Evolutionary conservation across 176 grass and related monocot genomes (phyloP).

Genomic region (Carex myosuroides): DNA sequence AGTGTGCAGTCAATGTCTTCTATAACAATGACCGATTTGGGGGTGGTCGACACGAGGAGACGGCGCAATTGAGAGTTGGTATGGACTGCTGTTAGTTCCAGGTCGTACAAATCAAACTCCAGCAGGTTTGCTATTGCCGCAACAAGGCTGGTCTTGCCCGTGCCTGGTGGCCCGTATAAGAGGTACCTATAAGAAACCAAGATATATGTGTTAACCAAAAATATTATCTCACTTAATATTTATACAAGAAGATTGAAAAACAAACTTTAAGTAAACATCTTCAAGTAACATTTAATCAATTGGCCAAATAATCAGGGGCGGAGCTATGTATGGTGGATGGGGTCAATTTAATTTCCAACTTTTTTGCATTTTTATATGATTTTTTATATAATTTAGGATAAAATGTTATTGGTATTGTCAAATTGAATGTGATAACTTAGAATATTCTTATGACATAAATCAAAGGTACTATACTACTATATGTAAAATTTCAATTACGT

Average conservation of each 20-base stretch:
- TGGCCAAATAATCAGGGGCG: too few species aligned
- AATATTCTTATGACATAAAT: neutral
- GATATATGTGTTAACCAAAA: slow-evolving; percentile 4
- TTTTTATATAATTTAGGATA: too few species aligned
- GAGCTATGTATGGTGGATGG: too few species aligned
- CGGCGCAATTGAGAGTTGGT: slow-evolving; percentile 59
- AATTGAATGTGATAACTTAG: neutral
- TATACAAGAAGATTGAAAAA: neutral
- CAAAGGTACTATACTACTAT: neutral
- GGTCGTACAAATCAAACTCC: slow-evolving; percentile 84
- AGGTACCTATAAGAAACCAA: slow-evolving; percentile 32
- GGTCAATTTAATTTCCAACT: too few species aligned
- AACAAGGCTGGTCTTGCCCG: slow-evolving; percentile 82
- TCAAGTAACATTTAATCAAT: neutral
- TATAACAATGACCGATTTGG: slow-evolving; percentile 68
- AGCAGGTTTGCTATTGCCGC: slow-evolving; percentile 83
- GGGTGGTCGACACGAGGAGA: slow-evolving; percentile 55
- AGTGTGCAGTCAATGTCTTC: slow-evolving; percentile 81
- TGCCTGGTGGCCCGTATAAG: slow-evolving; percentile 64
- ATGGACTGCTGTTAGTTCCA: slow-evolving; percentile 64
- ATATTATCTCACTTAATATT: neutral
- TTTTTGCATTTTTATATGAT: too few species aligned
- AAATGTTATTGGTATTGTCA: too few species aligned
- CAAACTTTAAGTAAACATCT: neutral
- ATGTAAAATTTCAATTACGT: neutral